Base-by-base conservation (phyloP, 148 eudicot species). In the Dianthus caryophyllus region DNA sequence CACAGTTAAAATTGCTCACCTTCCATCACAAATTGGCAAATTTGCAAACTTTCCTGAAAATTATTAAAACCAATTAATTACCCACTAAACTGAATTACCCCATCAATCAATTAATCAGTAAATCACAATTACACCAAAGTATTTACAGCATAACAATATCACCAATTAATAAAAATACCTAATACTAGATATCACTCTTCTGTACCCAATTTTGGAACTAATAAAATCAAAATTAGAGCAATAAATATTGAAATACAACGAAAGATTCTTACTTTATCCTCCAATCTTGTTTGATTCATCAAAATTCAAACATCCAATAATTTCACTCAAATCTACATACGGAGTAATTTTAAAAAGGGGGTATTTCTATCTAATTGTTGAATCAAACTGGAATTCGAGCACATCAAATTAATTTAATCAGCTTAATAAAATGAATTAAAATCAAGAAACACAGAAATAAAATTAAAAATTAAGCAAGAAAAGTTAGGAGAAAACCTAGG, bases 1-100 rank as follows among this genome's bases (percentile, higher is more conserved):
- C 46, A 69, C 41, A 65, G 26, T 6, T 27, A 47, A 68, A 41
- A 72, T 55, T 44, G 62, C 66, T 66, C 50, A 66, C 71, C 76
- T 47, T 38, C 41, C 25, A 5, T 46, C 71, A 67, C 51, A 38
- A 9, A 38, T 26, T 22, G 4, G 22, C 48, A 39, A 71, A 72
- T 16, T 49, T 50, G 52, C 57, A 38, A 50, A 36, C 71, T 70
- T 21, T 36, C 9, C 76, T 73, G 65, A 65, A 73, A 73, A 22
- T 48, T 31, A 11, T 9, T 0, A 57, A 33, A 22, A 57, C 36
- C 48, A 65, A 57, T 30, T n/a, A 65, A 57, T 30, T n/a, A 52
- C 25, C 44, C 63, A 71, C 44, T 63, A 0, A n/a, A 25, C 50
- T 71, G 30, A 36, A 36, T 14, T 17, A 54, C 50, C 16, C 62